Conservation (phyloP, 2,329 filamentous ascomycete species). For the Penicillium expansum region DNA sequence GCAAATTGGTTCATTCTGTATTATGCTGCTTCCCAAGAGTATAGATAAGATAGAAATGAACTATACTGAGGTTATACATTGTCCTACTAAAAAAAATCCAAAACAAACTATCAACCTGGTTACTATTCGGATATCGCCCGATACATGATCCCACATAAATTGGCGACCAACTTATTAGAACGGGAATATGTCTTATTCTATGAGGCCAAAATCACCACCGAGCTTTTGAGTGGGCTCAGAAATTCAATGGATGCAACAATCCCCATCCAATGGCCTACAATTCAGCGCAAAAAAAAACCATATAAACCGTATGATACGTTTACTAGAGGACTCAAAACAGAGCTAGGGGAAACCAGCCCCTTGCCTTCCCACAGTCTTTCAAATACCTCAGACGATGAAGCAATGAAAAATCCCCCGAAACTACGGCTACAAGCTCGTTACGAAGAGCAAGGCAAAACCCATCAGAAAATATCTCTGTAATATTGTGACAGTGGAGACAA, state of each 20-base stretch:
- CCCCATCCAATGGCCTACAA: constrained; percentile 2
- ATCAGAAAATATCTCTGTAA: neutral
- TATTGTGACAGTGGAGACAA: neutral
- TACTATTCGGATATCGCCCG: neutral
- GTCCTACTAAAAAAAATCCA: too few species aligned
- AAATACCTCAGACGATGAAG: neutral
- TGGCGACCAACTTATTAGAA: constrained; percentile 1
- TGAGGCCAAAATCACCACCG: constrained; percentile 10
- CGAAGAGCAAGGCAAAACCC: neutral
- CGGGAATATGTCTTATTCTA: constrained; percentile 9
- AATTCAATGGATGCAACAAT: constrained; percentile 2
- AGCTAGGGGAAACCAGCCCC: constrained; percentile 1
- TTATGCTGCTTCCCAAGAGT: too few species aligned
- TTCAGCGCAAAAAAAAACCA: constrained; percentile 5
- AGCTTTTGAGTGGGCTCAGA: constrained; percentile 4
- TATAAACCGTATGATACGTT: constrained; percentile 15
- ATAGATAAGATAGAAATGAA: too few species aligned
- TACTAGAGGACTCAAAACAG: constrained; percentile 1
- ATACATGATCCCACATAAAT: neutral
- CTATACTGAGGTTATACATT: too few species aligned
- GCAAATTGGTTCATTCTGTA: too few species aligned
- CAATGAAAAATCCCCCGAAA: too few species aligned
- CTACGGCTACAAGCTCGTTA: neutral
- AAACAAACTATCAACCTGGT: too few species aligned
- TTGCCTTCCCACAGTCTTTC: neutral